A percentile compares a stretch with the other conserved stretches of the same genome.
These are phyloP conservation scores for Dipodascus geniculatus DNA, from an alignment of 805 yeast species.

Conservation along the genomic window DNA sequence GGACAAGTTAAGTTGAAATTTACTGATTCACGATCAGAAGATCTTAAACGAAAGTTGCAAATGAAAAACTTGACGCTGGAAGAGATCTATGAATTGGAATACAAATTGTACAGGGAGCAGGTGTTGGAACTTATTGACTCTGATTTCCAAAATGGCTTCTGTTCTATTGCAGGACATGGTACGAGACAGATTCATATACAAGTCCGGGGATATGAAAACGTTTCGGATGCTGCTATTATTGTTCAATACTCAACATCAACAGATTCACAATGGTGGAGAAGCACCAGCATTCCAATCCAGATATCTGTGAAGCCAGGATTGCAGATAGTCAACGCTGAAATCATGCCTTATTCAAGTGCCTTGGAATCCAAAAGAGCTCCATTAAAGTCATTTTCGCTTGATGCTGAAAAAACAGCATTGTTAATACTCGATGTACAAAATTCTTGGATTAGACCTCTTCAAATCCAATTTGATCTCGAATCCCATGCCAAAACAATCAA, in stretches of 20 bases:
- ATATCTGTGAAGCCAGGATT: slow-evolving; percentile 62
- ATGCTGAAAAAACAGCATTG: slow-evolving; percentile 44
- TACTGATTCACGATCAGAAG: slow-evolving; percentile 63
- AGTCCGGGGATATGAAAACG: slow-evolving; percentile 61
- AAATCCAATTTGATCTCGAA: slow-evolving; percentile 19
- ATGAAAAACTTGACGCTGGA: slow-evolving; percentile 38
- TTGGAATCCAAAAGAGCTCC: background rate
- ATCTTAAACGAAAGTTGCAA: slow-evolving; percentile 43
- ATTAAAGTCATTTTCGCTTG: slow-evolving; percentile 5
- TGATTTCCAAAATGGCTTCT: slow-evolving; percentile 10
- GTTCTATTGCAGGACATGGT: background rate
- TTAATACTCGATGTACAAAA: slow-evolving; percentile 70
- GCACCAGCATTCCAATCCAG: slow-evolving; percentile 54
- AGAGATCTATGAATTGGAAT: slow-evolving; percentile 68
- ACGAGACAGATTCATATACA: slow-evolving; percentile 38
- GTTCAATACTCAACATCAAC: slow-evolving; percentile 43
- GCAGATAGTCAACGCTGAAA: slow-evolving; percentile 65
- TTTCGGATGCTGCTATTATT: slow-evolving; percentile 50
- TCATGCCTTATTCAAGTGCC: slow-evolving; percentile 32
- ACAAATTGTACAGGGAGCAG: slow-evolving; percentile 44
- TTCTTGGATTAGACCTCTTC: slow-evolving; percentile 48
- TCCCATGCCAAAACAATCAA: no score
- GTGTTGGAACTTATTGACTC: slow-evolving; percentile 38
- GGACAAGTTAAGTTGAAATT: slow-evolving; percentile 49
- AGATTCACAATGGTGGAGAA: slow-evolving; percentile 31